phyloP scores from a whole-genome alignment of 140 eudicot genomes.

The Bidens hawaiensis region DNA sequence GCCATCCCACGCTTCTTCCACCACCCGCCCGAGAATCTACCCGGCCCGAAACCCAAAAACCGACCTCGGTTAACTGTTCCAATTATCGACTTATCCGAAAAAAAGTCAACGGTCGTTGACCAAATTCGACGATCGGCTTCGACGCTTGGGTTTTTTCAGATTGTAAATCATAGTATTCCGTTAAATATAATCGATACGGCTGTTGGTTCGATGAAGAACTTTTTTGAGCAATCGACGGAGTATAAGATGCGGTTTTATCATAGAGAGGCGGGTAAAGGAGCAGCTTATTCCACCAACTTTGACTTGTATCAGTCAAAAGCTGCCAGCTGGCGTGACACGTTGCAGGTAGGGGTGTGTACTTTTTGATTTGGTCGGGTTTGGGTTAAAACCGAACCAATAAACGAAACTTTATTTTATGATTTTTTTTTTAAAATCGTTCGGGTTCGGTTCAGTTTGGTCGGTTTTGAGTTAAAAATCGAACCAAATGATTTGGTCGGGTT shows the following conservation, averaged over 20 bases:
- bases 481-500: too few relatives aligned
- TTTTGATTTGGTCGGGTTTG: too few relatives aligned
- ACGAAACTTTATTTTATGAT: too few relatives aligned
- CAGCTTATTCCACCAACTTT: conserved; percentile 45
- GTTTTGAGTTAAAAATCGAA: too few relatives aligned
- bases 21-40: conserved; percentile 53
- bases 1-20: conserved; percentile 64
- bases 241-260: conserved; percentile 34
- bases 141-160: too few relatives aligned
- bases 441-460: too few relatives aligned
- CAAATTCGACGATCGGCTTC: conserved; percentile 36
- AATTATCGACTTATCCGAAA: conserved; percentile 47
- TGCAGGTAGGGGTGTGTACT: too few relatives aligned
- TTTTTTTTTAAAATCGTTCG: too few relatives aligned
- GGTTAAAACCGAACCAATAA: too few relatives aligned
- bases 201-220: conserved; percentile 28
- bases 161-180: conserved; percentile 47
- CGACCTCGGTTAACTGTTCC: conserved; percentile 32
- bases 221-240: conserved; percentile 39
- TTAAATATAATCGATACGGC: conserved; percentile 9
- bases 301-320: conserved; percentile 63
- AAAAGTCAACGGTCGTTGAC: conserved; percentile 30
- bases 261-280: conserved; percentile 42
- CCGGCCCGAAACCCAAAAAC: conserved; percentile 13
- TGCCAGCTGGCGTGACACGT: conserved; percentile 76